These are phyloP conservation scores for Nannizziopsis arthrosporioides DNA, from an alignment of 2,329 filamentous ascomycete genomes.

Conservation along the genomic window DNA sequence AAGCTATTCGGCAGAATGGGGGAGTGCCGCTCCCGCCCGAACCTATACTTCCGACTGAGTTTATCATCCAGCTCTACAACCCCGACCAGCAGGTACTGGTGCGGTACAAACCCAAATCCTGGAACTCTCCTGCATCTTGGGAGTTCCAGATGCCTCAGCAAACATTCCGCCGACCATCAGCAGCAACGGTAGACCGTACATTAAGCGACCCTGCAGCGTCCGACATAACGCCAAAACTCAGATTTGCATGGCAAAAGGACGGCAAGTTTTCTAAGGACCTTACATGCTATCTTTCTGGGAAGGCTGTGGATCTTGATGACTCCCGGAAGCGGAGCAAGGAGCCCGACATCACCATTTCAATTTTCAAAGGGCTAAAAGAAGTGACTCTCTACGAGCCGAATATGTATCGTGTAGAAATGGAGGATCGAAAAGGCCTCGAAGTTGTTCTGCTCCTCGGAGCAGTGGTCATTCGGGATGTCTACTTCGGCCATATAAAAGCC, in stretches of 20 bases:
- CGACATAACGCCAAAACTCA: constrained; percentile 56
- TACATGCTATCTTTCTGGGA: constrained; percentile 76
- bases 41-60: constrained; percentile 63
- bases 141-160: constrained; percentile 86
- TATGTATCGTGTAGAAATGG: constrained; percentile 75
- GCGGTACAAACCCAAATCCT: constrained; percentile 56
- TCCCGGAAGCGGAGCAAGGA: constrained; percentile 71
- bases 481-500: constrained; percentile 54
- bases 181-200: constrained; percentile 64
- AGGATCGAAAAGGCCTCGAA: constrained; percentile 88
- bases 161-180: constrained; percentile 69
- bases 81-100: constrained; percentile 73
- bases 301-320: constrained; percentile 49
- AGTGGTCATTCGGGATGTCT: constrained; percentile 51
- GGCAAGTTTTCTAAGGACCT: constrained; percentile 76
- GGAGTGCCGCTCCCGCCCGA: constrained; percentile 54
- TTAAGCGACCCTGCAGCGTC: constrained; percentile 48
- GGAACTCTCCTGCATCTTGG: constrained; percentile 71
- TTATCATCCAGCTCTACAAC: constrained; percentile 84
- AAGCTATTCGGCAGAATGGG: constrained; percentile 61
- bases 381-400: constrained; percentile 91
- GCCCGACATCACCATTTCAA: constrained; percentile 86
- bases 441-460: constrained; percentile 57
- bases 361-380: constrained; percentile 65
- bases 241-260: constrained; percentile 83